Evolutionary conservation across 2,329 filamentous ascomycete species (phyloP).

Genomic region (Beauveria sp.): DNA sequence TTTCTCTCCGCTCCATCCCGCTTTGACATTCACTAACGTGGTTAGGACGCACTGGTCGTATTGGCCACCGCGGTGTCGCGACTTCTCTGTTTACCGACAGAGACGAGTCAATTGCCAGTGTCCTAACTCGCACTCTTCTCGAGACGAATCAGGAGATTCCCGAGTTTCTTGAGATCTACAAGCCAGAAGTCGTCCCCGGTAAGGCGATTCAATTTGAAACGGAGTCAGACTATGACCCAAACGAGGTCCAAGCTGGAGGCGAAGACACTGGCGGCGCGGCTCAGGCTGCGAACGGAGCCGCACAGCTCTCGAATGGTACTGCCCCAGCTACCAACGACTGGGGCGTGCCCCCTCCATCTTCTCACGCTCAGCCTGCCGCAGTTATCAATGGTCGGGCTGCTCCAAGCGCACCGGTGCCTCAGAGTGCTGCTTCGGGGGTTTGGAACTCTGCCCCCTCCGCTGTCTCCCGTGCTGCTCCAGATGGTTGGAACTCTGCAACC

Average conservation of each 20-base stretch:
- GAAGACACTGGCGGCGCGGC: constrained; percentile 16
- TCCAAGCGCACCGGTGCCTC: background rate
- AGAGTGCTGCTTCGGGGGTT: background rate
- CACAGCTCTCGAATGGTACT: background rate
- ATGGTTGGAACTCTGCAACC: constrained; percentile 12
- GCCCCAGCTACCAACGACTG: background rate
- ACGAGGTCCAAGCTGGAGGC: constrained; percentile 19
- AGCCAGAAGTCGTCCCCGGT: constrained; percentile 46
- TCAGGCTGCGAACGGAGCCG: background rate
- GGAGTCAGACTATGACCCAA: constrained; percentile 44
- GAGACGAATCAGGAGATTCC: constrained; percentile 75
- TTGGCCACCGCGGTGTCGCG: constrained; percentile 77
- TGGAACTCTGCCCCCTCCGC: constrained; percentile 11
- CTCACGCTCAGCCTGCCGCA: no score
- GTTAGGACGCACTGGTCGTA: constrained; percentile 81
- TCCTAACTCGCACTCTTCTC: constrained; percentile 71
- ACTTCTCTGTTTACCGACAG: constrained; percentile 81
- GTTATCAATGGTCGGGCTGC: background rate
- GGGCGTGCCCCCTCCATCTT: background rate
- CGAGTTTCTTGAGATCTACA: constrained; percentile 64
- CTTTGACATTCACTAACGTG: constrained; percentile 2
- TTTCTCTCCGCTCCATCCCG: background rate
- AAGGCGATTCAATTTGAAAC: constrained; percentile 46
- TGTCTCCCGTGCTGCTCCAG: background rate
- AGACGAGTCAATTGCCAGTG: constrained; percentile 64